Evolutionary conservation across 163 green algal species (phyloP), one percentile per base, ranked within the genome.

Genomic region (Chloromonas sp.): DNA sequence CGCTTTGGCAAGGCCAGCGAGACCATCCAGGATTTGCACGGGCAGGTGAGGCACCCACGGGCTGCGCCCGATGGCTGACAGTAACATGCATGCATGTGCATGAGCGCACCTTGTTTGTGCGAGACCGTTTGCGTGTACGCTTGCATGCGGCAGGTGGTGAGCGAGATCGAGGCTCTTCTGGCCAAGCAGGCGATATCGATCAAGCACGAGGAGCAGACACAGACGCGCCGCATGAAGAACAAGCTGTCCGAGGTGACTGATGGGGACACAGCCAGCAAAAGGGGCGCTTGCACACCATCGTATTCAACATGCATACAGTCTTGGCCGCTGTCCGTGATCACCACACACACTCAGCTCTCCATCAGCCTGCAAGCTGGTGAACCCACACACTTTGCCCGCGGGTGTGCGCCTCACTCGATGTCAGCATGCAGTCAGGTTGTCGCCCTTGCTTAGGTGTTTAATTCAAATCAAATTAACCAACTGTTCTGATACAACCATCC

Each of bases 1-100:
- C 79, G 79, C 2, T 82, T 82, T 71, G 79, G 79, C 79, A 70
- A 71, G 59, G 79, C 79, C 59, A 82, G 11, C 59, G 8, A n/a
- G 14, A 82, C 79, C 3, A 82, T 82, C 59, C 8, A 82, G 79
- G 59, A 82, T 59, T 60, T 82, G 79, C 79, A 82, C 59, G 59
- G 14, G 1, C 58, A 82, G 78, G 74, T 80, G 11, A 59, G 74
- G 14, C 74, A 15, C 74, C 2, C 74, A 36, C 8, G 36, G 74
- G 11, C 8, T 80, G 11, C 14, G 36, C 14, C 8, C 74, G 58
- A 5, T n/a, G 11, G 11, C 66, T 76, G 66, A 76, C 66, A 76
- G 66, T 76, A 11, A 8, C 5, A 11, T 76, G 8, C 66, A 8
- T 11, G 66, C 11, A n/a, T 76, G 66, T 76, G 66, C 66, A 76